These are phyloP conservation scores for Medicago truncatula DNA, from an alignment of 306 rosid genomes.

Conservation along the genomic window DNA sequence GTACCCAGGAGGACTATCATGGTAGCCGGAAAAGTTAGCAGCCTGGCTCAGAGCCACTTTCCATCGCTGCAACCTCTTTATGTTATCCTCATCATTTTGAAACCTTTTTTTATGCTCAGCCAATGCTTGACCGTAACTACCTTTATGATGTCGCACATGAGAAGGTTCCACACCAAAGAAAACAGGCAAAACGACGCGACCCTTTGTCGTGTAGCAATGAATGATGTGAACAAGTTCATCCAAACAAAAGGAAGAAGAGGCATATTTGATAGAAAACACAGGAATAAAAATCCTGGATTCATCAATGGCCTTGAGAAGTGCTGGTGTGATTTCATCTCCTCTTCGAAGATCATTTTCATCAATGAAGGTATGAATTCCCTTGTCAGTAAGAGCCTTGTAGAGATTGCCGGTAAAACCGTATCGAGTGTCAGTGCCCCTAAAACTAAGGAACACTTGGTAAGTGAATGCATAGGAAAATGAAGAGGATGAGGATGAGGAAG, in stretches of 20 bases:
- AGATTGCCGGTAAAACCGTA: neutral
- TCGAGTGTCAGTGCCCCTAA: neutral
- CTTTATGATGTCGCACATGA: neutral
- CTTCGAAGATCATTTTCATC: neutral
- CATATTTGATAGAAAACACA: neutral
- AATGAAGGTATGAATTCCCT: slow-evolving; percentile 8
- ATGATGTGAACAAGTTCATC: slow-evolving; percentile 8
- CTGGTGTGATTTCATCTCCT: slow-evolving; percentile 11
- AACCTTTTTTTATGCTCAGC: too few species aligned
- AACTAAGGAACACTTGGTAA: neutral
- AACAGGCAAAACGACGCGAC: neutral
- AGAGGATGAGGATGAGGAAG: neutral
- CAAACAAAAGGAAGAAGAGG: slow-evolving; percentile 8
- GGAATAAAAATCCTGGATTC: neutral
- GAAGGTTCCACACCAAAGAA: slow-evolving; percentile 9
- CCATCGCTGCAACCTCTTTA: neutral
- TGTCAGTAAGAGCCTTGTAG: neutral
- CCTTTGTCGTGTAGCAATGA: neutral
- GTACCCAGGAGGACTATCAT: neutral
- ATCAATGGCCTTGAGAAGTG: neutral
- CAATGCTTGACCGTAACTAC: neutral
- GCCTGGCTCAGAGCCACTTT: neutral
- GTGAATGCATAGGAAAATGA: neutral
- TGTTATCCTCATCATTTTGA: neutral
- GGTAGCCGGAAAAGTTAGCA: neutral